These are phyloP conservation scores for Malania oleifera DNA, from an alignment of 164 flowering plant genomes.

Conservation along the genomic window DNA sequence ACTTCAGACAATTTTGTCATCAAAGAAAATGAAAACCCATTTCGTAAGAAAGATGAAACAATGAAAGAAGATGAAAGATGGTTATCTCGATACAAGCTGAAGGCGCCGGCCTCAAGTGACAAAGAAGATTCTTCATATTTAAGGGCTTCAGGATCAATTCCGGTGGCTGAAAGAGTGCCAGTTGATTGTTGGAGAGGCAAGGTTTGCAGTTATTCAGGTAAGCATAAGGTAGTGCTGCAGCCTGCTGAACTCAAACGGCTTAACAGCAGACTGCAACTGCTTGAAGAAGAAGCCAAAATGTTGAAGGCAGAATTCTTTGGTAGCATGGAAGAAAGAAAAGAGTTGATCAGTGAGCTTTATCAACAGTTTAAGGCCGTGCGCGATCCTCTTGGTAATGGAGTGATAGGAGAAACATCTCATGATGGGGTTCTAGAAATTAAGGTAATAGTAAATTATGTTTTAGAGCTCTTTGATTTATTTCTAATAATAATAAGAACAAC, in stretches of 20 bases:
- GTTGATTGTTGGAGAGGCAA: conserved; percentile 3
- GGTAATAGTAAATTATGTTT: not conserved
- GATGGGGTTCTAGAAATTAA: not conserved
- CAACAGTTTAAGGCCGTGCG: conserved; percentile 20
- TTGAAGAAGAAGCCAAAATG: conserved; percentile 34
- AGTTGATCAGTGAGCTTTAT: conserved; percentile 25
- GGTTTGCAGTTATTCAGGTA: not conserved
- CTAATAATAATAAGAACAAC: too few species aligned
- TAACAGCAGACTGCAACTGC: conserved; percentile 23
- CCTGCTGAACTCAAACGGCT: conserved; percentile 17
- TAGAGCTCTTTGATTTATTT: not conserved
- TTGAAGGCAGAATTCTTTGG: conserved; percentile 24
- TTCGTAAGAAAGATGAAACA: not conserved
- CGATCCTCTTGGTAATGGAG: not conserved
- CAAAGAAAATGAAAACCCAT: too few species aligned
- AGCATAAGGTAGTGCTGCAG: conserved; percentile 12
- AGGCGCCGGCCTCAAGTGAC: not conserved
- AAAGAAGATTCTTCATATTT: not conserved
- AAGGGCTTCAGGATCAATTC: conserved; percentile 9
- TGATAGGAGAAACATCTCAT: not conserved
- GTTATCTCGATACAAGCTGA: not conserved
- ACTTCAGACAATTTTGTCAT: not conserved
- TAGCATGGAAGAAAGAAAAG: conserved; percentile 26
- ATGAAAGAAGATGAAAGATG: conserved; percentile 5
- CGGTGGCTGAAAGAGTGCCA: not conserved